Percentiles rank a stretch among this genome's conserved stretches.
Conservation (phyloP, 345 rosid species). For the Cardamine resedifolia region DNA sequence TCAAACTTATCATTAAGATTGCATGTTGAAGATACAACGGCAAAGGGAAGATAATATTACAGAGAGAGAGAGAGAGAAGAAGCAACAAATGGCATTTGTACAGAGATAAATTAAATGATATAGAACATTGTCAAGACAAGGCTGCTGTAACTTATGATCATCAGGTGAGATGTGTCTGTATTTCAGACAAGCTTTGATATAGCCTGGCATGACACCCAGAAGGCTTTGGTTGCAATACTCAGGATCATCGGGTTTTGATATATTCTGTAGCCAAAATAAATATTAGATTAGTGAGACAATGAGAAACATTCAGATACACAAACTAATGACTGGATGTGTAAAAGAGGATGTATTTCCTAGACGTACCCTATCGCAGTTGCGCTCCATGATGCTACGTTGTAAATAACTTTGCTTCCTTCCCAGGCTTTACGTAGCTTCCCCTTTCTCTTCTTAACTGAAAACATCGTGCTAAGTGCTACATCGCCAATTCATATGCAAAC, state of each 20-base stretch:
- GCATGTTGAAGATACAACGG: conserved; percentile 1
- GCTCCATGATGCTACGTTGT: conserved; percentile 97
- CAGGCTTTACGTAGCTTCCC: conserved; percentile 99
- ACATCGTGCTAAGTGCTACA: conserved; percentile 86
- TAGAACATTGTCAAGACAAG: conserved; percentile 27
- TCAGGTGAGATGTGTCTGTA: conserved; percentile 5
- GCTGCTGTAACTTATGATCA: conserved; percentile 20
- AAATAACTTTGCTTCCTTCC: conserved; percentile 96
- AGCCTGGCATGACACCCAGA: conserved; percentile 85
- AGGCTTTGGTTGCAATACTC: conserved; percentile 76
- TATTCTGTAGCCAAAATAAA: conserved; percentile 46
- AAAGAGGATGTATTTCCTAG: not conserved
- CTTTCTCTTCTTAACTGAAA: conserved; percentile 75
- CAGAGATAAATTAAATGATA: conserved; percentile 27
- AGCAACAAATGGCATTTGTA: conserved; percentile 24
- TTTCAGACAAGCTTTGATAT: conserved; percentile 84
- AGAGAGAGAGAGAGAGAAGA: not conserved
- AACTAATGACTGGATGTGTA: not conserved
- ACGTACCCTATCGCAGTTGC: conserved; percentile 90
- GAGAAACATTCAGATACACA: not conserved
- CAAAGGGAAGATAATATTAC: not conserved
- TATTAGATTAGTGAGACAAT: conserved; percentile 4
- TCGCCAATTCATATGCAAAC: conserved; percentile 8
- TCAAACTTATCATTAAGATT: conserved; percentile 22
- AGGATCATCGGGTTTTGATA: conserved; percentile 87